phyloP scores from a whole-genome alignment of 1,139 yeast species.

The Lodderomyces elongisporus region DNA sequence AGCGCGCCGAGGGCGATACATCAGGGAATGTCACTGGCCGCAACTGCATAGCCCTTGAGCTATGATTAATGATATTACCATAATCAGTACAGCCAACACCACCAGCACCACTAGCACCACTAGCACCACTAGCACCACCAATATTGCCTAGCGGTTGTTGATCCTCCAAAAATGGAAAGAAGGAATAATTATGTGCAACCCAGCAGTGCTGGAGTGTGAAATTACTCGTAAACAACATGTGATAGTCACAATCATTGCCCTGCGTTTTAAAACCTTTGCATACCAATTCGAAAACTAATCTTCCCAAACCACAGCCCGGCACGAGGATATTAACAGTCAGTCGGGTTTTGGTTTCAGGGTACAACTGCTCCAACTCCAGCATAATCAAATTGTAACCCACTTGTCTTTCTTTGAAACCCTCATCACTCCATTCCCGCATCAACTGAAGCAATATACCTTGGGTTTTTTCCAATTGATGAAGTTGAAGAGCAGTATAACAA shows the following conservation, averaged over 20 bases:
- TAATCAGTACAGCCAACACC: too few relatives aligned
- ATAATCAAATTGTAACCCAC: slow-evolving; percentile 44
- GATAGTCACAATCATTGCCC: too few relatives aligned
- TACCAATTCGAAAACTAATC: too few relatives aligned
- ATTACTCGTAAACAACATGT: too few relatives aligned
- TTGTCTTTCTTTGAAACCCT: slow-evolving; percentile 52
- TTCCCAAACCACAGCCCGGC: slow-evolving; percentile 84
- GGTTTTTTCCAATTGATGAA: slow-evolving; percentile 56
- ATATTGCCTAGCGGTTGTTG: too few relatives aligned
- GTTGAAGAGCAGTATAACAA: slow-evolving; percentile 32
- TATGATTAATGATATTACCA: too few relatives aligned
- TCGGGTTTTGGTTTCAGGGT: slow-evolving; percentile 38
- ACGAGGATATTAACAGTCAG: slow-evolving; percentile 48
- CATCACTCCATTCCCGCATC: slow-evolving; percentile 71
- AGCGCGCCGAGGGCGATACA: slow-evolving; percentile 32
- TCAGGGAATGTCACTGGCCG: slow-evolving; percentile 54
- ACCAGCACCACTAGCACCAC: too few relatives aligned
- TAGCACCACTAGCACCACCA: too few relatives aligned
- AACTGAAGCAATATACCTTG: slow-evolving; percentile 59
- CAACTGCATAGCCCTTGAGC: slow-evolving; percentile 44
- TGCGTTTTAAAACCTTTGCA: too few relatives aligned
- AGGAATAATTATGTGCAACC: too few relatives aligned
- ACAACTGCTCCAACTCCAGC: slow-evolving; percentile 35
- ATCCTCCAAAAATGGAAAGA: too few relatives aligned
- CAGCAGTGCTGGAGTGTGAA: too few relatives aligned